Conservation (phyloP, 2,329 filamentous ascomycete species). For the Trichoderma sp. region DNA sequence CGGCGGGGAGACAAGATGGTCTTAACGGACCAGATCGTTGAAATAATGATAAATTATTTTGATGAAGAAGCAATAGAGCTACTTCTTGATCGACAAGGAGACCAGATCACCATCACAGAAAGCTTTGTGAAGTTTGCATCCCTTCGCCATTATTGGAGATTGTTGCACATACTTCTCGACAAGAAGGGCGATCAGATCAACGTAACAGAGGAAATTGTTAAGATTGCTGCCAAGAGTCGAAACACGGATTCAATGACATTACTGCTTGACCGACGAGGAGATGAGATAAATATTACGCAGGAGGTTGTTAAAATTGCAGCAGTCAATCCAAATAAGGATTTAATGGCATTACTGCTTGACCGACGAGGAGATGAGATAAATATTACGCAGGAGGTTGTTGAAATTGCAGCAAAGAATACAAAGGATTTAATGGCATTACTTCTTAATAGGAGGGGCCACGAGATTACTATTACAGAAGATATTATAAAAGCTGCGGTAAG, state of each 20-base stretch:
- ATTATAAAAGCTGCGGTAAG: not conserved
- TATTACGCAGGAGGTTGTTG: not conserved
- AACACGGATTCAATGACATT: not conserved
- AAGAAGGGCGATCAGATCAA: not conserved
- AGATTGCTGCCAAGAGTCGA: not conserved
- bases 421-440: not conserved
- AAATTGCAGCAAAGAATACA: too few species aligned
- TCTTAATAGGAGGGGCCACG: not conserved
- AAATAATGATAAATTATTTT: not conserved
- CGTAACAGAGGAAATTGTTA: not conserved
- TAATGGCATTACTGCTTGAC: not conserved
- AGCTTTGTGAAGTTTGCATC: rapidly evolving
- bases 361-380: not conserved
- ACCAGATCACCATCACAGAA: not conserved
- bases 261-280: not conserved
- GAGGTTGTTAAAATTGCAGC: not conserved
- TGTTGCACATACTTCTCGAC: not conserved
- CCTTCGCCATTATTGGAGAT: too few species aligned
- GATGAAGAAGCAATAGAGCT: not conserved
- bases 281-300: not conserved
- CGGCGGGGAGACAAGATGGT: not conserved
- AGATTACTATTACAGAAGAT: not conserved
- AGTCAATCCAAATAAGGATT: rapidly evolving
- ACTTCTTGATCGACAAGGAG: not conserved
- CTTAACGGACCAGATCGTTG: not conserved